A percentile compares a stretch with the other conserved stretches of the same genome.
These are phyloP conservation scores for Asterophora lycoperdoides DNA, from an alignment of 768 basidiomycete genomes.

Conservation along the genomic window DNA sequence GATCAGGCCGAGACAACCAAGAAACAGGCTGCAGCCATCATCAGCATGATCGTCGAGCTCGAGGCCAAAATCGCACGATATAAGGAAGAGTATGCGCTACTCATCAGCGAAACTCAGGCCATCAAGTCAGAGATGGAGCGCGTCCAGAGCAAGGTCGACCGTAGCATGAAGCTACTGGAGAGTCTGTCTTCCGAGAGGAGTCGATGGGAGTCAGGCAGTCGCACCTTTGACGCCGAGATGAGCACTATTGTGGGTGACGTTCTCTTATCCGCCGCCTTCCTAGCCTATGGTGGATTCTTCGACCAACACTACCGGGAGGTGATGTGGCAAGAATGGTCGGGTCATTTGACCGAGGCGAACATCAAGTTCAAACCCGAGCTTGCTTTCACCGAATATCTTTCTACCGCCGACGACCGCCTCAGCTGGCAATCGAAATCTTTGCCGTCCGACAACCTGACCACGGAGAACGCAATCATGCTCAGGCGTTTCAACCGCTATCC, in stretches of 20 bases:
- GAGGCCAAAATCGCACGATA: constrained; percentile 90
- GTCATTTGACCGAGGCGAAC: constrained; percentile 82
- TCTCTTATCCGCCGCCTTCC: constrained; percentile 89
- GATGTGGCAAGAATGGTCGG: constrained; percentile 96
- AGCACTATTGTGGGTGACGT: constrained; percentile 98
- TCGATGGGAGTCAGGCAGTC: constrained; percentile 93
- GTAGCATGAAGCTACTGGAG: constrained; percentile 91
- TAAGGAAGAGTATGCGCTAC: constrained; percentile 95
- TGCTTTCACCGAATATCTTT: constrained; percentile 91
- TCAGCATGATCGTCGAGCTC: constrained; percentile 88
- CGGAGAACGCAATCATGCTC: constrained; percentile 99
- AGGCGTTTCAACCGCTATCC: constrained; percentile 98
- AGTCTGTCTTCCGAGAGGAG: constrained; percentile 92
- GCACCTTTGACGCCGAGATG: constrained; percentile 97
- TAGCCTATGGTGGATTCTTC: constrained; percentile 97
- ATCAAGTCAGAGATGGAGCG: constrained; percentile 98
- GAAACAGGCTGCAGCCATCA: constrained; percentile 85
- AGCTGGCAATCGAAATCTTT: constrained; percentile 94
- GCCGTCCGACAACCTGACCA: constrained; percentile 93
- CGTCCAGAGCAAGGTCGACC: constrained; percentile 94
- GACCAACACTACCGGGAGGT: constrained; percentile 97
- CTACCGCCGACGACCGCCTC: constrained; percentile 93
- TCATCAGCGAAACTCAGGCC: constrained; percentile 95
- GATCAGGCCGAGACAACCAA: constrained; percentile 92
- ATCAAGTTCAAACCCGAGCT: constrained; percentile 92